Percentiles rank a stretch among this genome's conserved stretches.
phyloP scores from a whole-genome alignment of 2,329 filamentous ascomycete genomes.

The Epichloe brachyelytri region DNA sequence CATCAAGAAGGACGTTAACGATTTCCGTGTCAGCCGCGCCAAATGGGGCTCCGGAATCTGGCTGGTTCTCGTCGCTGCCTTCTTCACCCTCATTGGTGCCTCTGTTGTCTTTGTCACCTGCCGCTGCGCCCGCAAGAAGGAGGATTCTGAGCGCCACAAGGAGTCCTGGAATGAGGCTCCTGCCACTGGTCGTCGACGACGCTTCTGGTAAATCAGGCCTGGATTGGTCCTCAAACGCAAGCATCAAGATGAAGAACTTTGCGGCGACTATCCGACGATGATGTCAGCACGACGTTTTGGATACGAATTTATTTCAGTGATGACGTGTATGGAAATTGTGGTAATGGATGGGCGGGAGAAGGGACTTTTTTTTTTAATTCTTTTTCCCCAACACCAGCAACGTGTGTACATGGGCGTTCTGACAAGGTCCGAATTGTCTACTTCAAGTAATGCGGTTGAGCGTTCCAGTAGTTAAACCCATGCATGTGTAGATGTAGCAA shows the following conservation, averaged over 20 bases:
- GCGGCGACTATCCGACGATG: background rate
- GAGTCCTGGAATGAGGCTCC: constrained; percentile 10
- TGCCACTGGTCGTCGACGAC: constrained; percentile 2
- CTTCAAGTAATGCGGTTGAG: no score
- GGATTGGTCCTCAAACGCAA: no score
- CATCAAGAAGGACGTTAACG: constrained; percentile 39
- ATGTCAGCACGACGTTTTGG: background rate
- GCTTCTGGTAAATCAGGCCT: constrained; percentile 9
- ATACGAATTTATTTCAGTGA: no score
- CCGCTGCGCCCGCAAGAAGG: constrained; percentile 36
- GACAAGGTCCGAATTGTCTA: no score
- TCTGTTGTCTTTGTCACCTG: constrained; percentile 49
- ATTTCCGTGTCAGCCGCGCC: constrained; percentile 31
- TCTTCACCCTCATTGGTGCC: constrained; percentile 41
- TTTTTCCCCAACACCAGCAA: no score
- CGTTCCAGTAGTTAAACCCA: background rate
- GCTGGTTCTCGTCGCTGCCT: constrained; percentile 43
- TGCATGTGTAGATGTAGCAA: background rate
- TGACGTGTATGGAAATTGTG: background rate
- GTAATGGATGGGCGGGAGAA: no score
- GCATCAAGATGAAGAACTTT: background rate
- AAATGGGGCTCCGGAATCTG: constrained; percentile 43
- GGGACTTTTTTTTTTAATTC: no score
- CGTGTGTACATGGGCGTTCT: no score
- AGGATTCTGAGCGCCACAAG: constrained; percentile 14